Base-by-base conservation (phyloP, 2,329 filamentous ascomycete genomes). In the Penicillium sp. region DNA sequence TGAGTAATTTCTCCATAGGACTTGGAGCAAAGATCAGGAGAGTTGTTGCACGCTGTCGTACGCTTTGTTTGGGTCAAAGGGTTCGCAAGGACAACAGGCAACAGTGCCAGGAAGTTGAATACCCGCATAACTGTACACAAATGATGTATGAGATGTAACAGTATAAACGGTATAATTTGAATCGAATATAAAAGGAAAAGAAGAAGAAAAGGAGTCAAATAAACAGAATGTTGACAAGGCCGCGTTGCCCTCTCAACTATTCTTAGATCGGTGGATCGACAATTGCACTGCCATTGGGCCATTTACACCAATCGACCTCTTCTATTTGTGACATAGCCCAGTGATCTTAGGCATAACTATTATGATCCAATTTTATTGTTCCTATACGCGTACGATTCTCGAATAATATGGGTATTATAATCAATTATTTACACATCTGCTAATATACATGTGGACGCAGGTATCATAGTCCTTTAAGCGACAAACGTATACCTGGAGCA, bases 1-100 rank as follows among this genome's bases (percentile, higher is more conserved):
- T 92, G 82, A 3, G 89, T 92, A 63, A 94, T 82, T 62, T 88
- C 84, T 75, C 85, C 86, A 77, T 94, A 94, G 18, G 82, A 75
- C 60, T 83, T 84, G 58, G 75, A 77, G 78, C 90, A 94, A 39
- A 94, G 82, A 41, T 80, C 76, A 0, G 89, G 88, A 1, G 88
- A 91, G 78, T 93, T 93, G 76, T 94, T 94, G 82, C 90, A 94
- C 32, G 86, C 84, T 23, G 73, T 74, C 12, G 71, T 54, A 56
- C 60, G 76, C 57, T 61, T 69, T 12, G 31, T 46, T 51, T 53
- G 50, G 34, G 40, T 61, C 32, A 71, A 46, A 13, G 65, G 59
- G 41, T 63, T 65, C 45, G 68, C 70, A 13, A 65, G 61, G 10
- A 59, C 65, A 18, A 67, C 56, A 15, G 68, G 65, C 29, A 72